Percentiles rank a stretch among this genome's conserved stretches.
These are phyloP conservation scores for Yamadazyma triangularis DNA, from an alignment of 1,139 yeast species.

Conservation along the genomic window DNA sequence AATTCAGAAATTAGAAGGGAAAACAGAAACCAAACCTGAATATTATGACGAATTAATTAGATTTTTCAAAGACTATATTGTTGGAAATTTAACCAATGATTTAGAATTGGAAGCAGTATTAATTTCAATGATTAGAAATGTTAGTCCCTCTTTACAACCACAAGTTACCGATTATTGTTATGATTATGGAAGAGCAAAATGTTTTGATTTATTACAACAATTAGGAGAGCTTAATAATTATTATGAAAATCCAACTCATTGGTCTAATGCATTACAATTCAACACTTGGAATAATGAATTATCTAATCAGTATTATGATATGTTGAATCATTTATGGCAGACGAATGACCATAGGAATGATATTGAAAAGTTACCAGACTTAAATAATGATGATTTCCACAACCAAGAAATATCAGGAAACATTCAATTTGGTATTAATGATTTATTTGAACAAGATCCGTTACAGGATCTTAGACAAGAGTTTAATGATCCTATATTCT, in stretches of 20 bases:
- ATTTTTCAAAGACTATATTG: constrained; percentile 45
- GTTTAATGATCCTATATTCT: constrained; percentile 57
- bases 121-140: constrained; percentile 31
- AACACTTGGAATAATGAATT: background rate
- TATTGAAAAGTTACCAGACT: background rate
- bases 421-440: constrained; percentile 13
- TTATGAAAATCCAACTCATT: constrained; percentile 43
- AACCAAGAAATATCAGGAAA: too few relatives aligned
- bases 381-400: too few relatives aligned
- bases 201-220: constrained; percentile 40
- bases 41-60: constrained; percentile 31
- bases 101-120: constrained; percentile 30
- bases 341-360: constrained; percentile 1
- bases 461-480: constrained; percentile 26
- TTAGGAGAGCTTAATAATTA: constrained; percentile 9
- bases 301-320: background rate
- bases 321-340: background rate
- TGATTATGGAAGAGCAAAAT: constrained; percentile 45
- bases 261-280: constrained; percentile 21
- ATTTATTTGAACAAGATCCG: constrained; percentile 34
- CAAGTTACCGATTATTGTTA: constrained; percentile 24
- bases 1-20: constrained; percentile 2
- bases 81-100: constrained; percentile 44
- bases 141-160: constrained; percentile 22
- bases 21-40: constrained; percentile 13